Evolutionary conservation across 345 rosid genomes (phyloP).

Genomic region (Stellera chamaejasme): DNA sequence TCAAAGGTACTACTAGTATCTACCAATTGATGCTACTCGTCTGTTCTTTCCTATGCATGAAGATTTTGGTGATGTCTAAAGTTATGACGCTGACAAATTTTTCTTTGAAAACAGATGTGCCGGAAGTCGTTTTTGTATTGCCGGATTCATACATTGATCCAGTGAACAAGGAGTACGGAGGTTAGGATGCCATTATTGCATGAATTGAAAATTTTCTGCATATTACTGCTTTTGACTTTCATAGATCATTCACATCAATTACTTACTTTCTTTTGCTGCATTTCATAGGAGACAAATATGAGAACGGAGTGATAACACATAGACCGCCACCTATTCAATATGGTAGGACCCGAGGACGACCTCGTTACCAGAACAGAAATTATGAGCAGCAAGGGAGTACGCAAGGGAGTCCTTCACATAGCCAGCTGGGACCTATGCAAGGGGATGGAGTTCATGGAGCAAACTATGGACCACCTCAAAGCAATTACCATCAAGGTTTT

Average conservation of each 20-base stretch:
- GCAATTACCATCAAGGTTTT: constrained; percentile 32
- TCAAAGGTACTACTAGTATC: constrained; percentile 31
- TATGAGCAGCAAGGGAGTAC: constrained; percentile 25
- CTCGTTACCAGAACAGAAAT: constrained; percentile 33
- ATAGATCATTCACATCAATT: background rate
- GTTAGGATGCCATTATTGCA: constrained; percentile 22
- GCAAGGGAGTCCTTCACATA: constrained; percentile 31
- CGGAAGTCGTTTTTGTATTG: constrained; percentile 75
- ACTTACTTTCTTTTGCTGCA: constrained; percentile 7
- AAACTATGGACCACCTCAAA: constrained; percentile 36
- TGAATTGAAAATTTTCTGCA: background rate
- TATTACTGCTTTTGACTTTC: constrained; percentile 4
- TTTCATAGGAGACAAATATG: constrained; percentile 74
- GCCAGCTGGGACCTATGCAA: constrained; percentile 34
- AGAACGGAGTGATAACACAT: constrained; percentile 69
- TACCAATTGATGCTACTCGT: background rate
- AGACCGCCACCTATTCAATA: constrained; percentile 73
- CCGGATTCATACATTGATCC: constrained; percentile 98
- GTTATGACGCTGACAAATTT: constrained; percentile 11
- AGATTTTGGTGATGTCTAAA: background rate
- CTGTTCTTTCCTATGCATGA: background rate
- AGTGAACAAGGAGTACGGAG: constrained; percentile 83
- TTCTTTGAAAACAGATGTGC: constrained; percentile 39
- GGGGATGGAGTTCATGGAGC: constrained; percentile 42
- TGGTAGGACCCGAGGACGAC: constrained; percentile 27